Conservation (phyloP, 2,329 filamentous ascomycete species). For the Cercospora brassicicola region DNA sequence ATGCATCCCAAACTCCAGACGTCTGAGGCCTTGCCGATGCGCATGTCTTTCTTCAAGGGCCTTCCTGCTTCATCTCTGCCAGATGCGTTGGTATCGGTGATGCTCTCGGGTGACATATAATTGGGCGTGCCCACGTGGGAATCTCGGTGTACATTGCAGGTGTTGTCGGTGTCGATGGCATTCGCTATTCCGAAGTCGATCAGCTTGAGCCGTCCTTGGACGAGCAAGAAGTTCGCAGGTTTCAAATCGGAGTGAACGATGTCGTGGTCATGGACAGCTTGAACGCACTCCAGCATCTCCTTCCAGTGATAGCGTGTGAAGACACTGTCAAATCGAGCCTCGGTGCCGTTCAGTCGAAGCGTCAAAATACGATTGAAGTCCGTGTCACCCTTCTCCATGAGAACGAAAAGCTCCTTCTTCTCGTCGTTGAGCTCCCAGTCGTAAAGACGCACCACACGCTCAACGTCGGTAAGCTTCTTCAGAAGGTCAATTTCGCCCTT, state of each 20-base stretch:
- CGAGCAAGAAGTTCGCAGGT: slow-evolving; percentile 93
- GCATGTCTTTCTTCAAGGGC: slow-evolving; percentile 73
- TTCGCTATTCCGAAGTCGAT: slow-evolving; percentile 99
- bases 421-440: slow-evolving; percentile 94
- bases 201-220: slow-evolving; percentile 85
- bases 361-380: slow-evolving; percentile 86
- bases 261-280: slow-evolving; percentile 82
- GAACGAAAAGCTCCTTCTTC: slow-evolving; percentile 77
- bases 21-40: slow-evolving; percentile 91
- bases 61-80: slow-evolving; percentile 45
- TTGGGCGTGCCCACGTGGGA: slow-evolving; percentile 94
- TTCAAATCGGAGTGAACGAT: slow-evolving; percentile 97
- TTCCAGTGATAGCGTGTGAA: slow-evolving; percentile 99
- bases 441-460: slow-evolving; percentile 84
- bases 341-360: slow-evolving; percentile 65
- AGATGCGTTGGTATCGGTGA: slow-evolving; percentile 78
- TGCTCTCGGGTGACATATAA: slow-evolving; percentile 95
- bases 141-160: slow-evolving; percentile 95
- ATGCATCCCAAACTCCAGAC: slow-evolving; percentile 97
- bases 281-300: slow-evolving; percentile 96
- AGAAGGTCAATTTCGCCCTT: slow-evolving; percentile 95
- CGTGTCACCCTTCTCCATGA: slow-evolving; percentile 96
- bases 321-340: slow-evolving; percentile 76
- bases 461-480: slow-evolving; percentile 75
- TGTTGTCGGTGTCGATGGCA: slow-evolving; percentile 91